Evolutionary conservation across 2,329 filamentous ascomycete species (phyloP), one percentile per base, ranked within the genome.

Genomic region (Penicillium rolfsii): DNA sequence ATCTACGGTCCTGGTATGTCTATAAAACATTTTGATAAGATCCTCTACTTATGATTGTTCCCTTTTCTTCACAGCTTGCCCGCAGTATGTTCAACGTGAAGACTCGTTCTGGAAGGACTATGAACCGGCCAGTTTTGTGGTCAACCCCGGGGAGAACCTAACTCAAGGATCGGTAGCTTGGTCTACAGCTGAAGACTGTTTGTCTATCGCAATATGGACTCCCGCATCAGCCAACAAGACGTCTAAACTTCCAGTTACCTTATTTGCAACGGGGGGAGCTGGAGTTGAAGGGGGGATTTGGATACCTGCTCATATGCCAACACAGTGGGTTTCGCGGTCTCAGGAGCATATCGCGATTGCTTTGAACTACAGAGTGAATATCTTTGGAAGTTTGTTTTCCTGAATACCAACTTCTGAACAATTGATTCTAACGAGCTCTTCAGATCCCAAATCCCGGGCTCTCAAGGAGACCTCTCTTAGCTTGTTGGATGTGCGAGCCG

Each of bases 191-290:
- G 80, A 82, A 62, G 79, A 81, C 52, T 83, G 80, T 46, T 64
- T 82, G 36, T 76, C 73, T 2, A 64, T 80, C 8, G 78, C 76
- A 52, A 65, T 82, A 1, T 82, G 79, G 80, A 71, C 78, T 2
- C 80, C 80, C 7, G 62, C 68, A 7, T 66, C 66, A 1, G 68
- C 62, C 33, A 59, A 60, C 9, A 52, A 45, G 3, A 57, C 49
- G 7, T 64, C 63, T 0, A 65, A 64, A 8, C 54, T 71, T 1
- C 69, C 70, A 9, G 69, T 70, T 0, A 58, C 67, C 4, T 24
- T 71, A 9, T 72, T 68, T 40, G 63, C 69, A 0, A 65, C 66
- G n/a, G 70, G 69, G 12, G 70, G 70, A 11, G 70, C 64, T 26
- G 60, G 62, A 22, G 49, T 66, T 1, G 67, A 67, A 1, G 71